Conservation (phyloP, 208 protist genomes). For the Leptomonas seymouri region DNA sequence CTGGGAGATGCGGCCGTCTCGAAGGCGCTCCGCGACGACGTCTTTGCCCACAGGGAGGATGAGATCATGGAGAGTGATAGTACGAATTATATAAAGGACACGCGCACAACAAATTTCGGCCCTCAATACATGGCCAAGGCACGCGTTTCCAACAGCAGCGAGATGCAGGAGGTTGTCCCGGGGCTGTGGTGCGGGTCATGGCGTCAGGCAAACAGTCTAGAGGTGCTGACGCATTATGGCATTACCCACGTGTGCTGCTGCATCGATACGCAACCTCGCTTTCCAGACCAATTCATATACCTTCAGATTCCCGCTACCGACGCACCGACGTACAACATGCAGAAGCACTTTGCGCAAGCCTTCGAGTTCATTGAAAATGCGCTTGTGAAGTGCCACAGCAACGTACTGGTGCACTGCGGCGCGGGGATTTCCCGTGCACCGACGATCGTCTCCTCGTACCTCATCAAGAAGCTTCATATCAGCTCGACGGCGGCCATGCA, state of each 20-base stretch:
- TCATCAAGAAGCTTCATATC: conserved; percentile 76
- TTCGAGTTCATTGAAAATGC: conserved; percentile 82
- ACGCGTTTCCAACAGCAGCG: conserved; percentile 15
- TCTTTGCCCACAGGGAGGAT: conserved; percentile 15
- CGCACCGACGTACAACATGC: conserved; percentile 49
- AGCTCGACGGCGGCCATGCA: conserved; percentile 46
- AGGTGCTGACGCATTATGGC: conserved; percentile 38
- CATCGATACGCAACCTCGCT: conserved; percentile 54
- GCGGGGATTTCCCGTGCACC: conserved; percentile 85
- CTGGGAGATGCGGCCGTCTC: conserved; percentile 8
- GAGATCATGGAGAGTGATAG: neutral
- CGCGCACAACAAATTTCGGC: neutral
- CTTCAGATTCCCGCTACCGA: conserved; percentile 54
- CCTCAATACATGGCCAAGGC: neutral
- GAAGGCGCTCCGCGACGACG: conserved; percentile 11
- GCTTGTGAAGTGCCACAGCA: conserved; percentile 42
- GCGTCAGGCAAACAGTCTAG: conserved; percentile 52
- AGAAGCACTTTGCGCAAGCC: conserved; percentile 49
- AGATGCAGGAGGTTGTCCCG: conserved; percentile 82
- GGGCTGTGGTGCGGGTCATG: conserved; percentile 85
- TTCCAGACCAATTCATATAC: conserved; percentile 69
- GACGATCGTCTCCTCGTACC: conserved; percentile 71
- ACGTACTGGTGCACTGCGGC: conserved; percentile 83
- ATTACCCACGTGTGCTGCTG: conserved; percentile 83
- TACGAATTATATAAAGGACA: neutral